phyloP scores from a whole-genome alignment of 2,329 filamentous ascomycete genomes.

The Talaromyces islandicus region DNA sequence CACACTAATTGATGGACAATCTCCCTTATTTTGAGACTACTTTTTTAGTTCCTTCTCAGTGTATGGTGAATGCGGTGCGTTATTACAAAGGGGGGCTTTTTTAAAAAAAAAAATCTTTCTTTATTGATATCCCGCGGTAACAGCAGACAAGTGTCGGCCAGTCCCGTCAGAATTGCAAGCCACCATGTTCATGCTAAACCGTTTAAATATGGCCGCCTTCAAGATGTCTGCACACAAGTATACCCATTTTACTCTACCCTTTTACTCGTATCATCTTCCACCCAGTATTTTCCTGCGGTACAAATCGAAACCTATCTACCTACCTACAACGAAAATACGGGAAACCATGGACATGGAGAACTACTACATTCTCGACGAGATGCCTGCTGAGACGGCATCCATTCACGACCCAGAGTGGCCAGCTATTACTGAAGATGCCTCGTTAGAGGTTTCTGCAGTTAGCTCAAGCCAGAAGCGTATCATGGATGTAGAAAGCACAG shows the following conservation, averaged over 20 bases:
- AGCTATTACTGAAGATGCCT: neutral
- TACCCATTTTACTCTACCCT: neutral
- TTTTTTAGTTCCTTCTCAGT: too few species aligned
- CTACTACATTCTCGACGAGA: neutral
- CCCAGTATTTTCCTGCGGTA: neutral
- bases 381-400: neutral
- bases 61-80: neutral
- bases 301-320: too few species aligned
- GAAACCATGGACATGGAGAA: neutral
- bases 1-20: neutral
- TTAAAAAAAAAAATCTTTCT: too few species aligned
- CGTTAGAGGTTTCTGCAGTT: neutral
- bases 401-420: neutral
- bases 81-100: neutral
- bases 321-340: neutral
- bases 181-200: neutral
- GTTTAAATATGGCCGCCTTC: neutral
- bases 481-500: neutral
- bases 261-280: neutral
- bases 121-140: neutral
- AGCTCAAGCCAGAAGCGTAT: neutral
- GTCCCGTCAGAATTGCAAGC: neutral
- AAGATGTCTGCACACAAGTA: neutral
- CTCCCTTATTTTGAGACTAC: neutral
- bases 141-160: neutral